phyloP scores from a whole-genome alignment of 768 basidiomycete genomes.

The Amanita exitialis region DNA sequence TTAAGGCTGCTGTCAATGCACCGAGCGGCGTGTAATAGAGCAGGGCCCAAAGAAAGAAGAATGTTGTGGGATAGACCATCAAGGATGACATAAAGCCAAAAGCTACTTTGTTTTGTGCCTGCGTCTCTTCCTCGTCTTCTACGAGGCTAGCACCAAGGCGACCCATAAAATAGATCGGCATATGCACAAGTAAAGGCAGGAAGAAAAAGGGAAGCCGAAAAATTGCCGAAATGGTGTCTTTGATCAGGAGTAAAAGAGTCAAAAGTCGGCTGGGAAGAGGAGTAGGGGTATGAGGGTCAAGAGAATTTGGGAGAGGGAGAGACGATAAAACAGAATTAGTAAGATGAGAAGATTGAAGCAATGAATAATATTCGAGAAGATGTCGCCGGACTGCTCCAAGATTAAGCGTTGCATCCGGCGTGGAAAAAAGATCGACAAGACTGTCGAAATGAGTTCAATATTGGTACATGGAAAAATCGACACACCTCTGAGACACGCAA shows the following conservation, averaged over 20 bases:
- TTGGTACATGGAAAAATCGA: constrained; percentile 9
- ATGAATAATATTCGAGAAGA: constrained; percentile 82
- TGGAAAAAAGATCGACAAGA: constrained; percentile 82
- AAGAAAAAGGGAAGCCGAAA: constrained; percentile 83
- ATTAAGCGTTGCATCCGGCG: constrained; percentile 48
- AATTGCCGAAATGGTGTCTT: constrained; percentile 63
- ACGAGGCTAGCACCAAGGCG: constrained; percentile 63
- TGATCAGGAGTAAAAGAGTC: constrained; percentile 69
- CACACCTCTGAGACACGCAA: constrained; percentile 83
- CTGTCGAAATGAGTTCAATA: constrained; percentile 26
- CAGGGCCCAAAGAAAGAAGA: constrained; percentile 80
- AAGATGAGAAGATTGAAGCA: constrained; percentile 71
- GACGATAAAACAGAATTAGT: constrained; percentile 80
- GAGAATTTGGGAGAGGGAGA: constrained; percentile 71
- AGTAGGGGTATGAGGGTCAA: constrained; percentile 71
- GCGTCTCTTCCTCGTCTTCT: constrained; percentile 85
- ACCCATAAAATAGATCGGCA: constrained; percentile 80
- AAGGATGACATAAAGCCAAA: constrained; percentile 72
- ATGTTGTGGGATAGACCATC: constrained; percentile 72
- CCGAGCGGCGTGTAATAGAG: constrained; percentile 70
- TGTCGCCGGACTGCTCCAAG: constrained; percentile 52
- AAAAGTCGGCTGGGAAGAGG: constrained; percentile 76
- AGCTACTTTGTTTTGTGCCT: constrained; percentile 95
- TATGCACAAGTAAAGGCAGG: constrained; percentile 73
- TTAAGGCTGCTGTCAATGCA: constrained; percentile 54